phyloP scores from a whole-genome alignment of 2,329 filamentous ascomycete species.

The Corinectria fuckeliana region DNA sequence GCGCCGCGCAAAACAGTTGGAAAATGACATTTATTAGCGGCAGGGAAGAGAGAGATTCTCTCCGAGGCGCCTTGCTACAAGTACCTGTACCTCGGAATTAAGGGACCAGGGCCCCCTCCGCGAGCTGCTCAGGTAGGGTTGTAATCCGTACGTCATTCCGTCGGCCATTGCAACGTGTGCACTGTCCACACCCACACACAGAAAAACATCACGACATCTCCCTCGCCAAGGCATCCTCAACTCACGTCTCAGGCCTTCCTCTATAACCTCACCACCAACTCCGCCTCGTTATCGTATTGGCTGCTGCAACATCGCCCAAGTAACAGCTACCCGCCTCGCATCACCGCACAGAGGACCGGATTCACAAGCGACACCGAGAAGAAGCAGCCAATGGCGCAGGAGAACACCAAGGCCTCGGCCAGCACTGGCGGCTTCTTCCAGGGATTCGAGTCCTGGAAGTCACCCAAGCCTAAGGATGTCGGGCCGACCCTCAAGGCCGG shows the following conservation, averaged over 20 bases:
- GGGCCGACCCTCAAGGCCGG: slow-evolving; percentile 59
- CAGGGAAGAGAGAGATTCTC: not conserved
- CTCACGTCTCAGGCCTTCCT: not conserved
- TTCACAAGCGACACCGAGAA: not conserved
- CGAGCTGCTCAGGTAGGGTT: too few relatives aligned
- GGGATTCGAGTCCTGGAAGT: slow-evolving; percentile 51
- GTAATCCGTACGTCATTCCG: not conserved
- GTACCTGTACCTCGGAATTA: not conserved
- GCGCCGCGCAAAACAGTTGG: not conserved
- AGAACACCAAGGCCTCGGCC: slow-evolving; percentile 4
- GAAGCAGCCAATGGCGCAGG: slow-evolving; percentile 25
- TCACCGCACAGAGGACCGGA: not conserved
- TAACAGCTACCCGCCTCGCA: not conserved
- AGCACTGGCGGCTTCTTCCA: slow-evolving; percentile 39
- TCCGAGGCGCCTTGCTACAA: not conserved
- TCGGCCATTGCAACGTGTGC: not conserved
- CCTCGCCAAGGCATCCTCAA: not conserved
- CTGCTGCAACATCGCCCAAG: not conserved
- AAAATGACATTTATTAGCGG: not conserved
- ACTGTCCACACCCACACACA: not conserved
- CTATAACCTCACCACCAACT: not conserved
- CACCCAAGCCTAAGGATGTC: slow-evolving; percentile 50
- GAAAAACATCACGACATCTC: not conserved
- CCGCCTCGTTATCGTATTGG: not conserved
- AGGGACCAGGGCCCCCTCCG: not conserved